Base-by-base conservation (phyloP, 768 basidiomycete genomes). In the Pleurotus platypus region DNA sequence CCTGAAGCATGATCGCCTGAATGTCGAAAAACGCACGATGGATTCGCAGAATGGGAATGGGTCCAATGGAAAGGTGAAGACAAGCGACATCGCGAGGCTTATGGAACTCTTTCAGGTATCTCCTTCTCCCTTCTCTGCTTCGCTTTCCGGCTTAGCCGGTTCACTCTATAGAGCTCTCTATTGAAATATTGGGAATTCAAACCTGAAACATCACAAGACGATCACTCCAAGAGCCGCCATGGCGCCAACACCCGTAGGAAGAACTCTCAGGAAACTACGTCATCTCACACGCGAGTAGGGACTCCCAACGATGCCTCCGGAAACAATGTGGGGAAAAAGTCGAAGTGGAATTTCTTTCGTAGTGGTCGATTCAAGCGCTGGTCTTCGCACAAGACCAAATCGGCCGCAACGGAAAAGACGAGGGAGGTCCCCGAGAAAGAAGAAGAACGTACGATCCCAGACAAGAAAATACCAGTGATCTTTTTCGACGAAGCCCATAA, bases 401-500 rank as follows among this genome's bases (percentile, higher is more conserved):
- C 64, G 45, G 57, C 75, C 61, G 68, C 9, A 18, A 15, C 16
- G 11, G n/a, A n/a, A 35, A 51, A 35, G n/a, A n/a, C 26, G 11
- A 54, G 7, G 20, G 64, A 61, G 15, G 66, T 69, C 53, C 50
- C 66, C 40, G 70, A 66, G 49, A 66, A 68, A 55, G 68, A 68
- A 4, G 59, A 66, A 15, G 75, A 70, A 55, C 70, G 68, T 30
- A 63, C 68, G 45, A 8, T 71, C 57, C 72, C 69, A 11, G 43
- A 59, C 57, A 93, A 92, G 76, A 87, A 83, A 70, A 82, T 87
- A 66, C 89, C 89, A 1, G 88, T 89, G 56, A 40, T 93, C 57
- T 89, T 93, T 66, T 83, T 94, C 59, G 92, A 94, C 60, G 92
- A 94, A 67, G 89, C 90, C 1, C 92, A 94, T 66, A 90, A 87